Conservation (phyloP, 306 rosid genomes). For the Citrullus mucosospermus region DNA sequence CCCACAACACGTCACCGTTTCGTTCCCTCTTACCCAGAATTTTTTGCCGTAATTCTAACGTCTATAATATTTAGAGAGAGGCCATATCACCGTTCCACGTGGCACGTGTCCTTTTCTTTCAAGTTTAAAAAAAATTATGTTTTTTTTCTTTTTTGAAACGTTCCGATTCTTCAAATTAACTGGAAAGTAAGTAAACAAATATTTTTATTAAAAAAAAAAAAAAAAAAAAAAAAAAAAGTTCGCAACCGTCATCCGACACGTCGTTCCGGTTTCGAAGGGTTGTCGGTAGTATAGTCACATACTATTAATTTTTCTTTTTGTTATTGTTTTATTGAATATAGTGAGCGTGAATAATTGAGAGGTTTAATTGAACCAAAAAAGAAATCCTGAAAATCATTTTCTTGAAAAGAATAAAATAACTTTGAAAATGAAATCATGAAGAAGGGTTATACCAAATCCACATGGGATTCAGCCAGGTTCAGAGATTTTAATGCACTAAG, state of each 20-base stretch:
- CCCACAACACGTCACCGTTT: conserved; percentile 40
- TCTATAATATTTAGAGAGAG: not conserved
- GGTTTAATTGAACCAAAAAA: not conserved
- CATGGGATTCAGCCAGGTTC: not conserved
- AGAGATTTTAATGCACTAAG: not conserved
- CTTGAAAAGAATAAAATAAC: not conserved
- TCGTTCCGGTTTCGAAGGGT: not conserved
- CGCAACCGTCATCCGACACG: conserved; percentile 4
- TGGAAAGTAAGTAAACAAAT: not conserved
- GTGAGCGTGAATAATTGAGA: not conserved
- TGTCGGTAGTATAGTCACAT: not conserved
- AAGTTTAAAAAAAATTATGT: not conserved
- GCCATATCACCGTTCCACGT: conserved; percentile 23
- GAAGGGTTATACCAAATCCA: not conserved
- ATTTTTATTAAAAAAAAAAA: too few relatives aligned
- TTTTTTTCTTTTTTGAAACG: conserved; percentile 4
- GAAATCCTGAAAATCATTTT: not conserved
- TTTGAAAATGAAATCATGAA: not conserved
- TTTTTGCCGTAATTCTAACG: conserved; percentile 36
- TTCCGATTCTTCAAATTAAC: conserved; percentile 23
- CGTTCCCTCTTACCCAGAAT: conserved; percentile 11
- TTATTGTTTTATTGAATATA: not conserved
- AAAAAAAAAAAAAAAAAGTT: not conserved
- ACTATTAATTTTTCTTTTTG: not conserved
- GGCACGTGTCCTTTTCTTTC: conserved; percentile 13